Evolutionary conservation across 352 stramenopile genomes (phyloP), one percentile per base, ranked within the genome.

Genomic region (Phytophthora constricta): DNA sequence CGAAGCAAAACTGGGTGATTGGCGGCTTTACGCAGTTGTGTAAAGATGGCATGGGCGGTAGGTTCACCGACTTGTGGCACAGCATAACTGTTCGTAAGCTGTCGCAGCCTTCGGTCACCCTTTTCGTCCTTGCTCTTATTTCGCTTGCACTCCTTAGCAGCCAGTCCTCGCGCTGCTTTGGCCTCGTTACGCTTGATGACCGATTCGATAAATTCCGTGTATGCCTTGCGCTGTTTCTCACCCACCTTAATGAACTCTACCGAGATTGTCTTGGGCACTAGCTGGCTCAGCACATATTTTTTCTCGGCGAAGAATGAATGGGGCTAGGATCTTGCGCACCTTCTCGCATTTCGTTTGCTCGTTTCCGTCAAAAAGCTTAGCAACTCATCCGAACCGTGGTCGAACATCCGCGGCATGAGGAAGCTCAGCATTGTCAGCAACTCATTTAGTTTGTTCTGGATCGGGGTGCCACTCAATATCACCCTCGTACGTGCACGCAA

Each of bases 231-330:
- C 66, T 98, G 93, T 11, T 74, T 46, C 5, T 87, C 62, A 11
- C 82, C 77, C 28, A 98, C 77, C 28, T 90, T 77, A 2, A 99
- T 65, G 61, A 93, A 86, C 68, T 98, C 79, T 0, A 98, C 73
- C 4, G 82, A 58, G 33, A 90, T 75, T 3, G 79, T 98, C 69
- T 98, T 97, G 2, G 86, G 53, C 23, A 94, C 82, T 5, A 98
- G 77, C 65, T 99, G 95, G 54, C 80, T 85, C 45, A 99, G 77
- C 19, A 99, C 97, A 58, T 98, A 96, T 62, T 90, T 86, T 75
- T 99, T 99, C 37, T 98, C 89, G 87, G 9, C 97, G 80, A 39
- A 99, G 78, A 9, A 99, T 97, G 74, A 99, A 99, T 1, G 97
- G 97, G n/a, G 93, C 91, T 69, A 99, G 90, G 56, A 99, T 90